Percentiles rank a stretch among this genome's conserved stretches.
These are phyloP conservation scores for Echeveria elegans DNA, from an alignment of 164 flowering plant genomes.

Conservation along the genomic window DNA sequence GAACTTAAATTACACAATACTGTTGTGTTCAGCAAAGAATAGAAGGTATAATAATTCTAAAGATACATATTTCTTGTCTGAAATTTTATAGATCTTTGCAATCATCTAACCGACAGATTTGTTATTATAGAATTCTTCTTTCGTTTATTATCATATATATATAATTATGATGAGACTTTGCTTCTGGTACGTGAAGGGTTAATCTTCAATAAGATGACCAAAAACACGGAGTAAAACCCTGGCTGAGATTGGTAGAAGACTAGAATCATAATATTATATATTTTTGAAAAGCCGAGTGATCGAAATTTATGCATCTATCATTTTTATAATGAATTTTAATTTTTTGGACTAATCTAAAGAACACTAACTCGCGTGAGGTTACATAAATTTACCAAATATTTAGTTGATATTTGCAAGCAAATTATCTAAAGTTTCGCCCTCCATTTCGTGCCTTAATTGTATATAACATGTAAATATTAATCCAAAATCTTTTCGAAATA, in stretches of 20 bases:
- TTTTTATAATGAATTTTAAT: neutral
- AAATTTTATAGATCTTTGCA: too few relatives aligned
- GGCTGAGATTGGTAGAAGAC: neutral
- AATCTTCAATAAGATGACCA: neutral
- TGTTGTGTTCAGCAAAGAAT: too few relatives aligned
- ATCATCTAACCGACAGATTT: too few relatives aligned
- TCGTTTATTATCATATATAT: too few relatives aligned
- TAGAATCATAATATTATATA: neutral
- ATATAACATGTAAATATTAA: neutral
- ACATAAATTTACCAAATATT: neutral
- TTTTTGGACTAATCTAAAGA: neutral
- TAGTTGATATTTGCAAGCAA: neutral
- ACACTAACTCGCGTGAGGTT: neutral
- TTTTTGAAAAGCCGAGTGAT: neutral
- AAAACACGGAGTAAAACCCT: slow-evolving; percentile 1
- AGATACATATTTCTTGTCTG: too few relatives aligned
- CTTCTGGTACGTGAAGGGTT: neutral
- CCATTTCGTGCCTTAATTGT: neutral
- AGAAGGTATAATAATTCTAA: too few relatives aligned
- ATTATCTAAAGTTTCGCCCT: neutral
- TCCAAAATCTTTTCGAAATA: neutral
- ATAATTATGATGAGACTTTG: too few relatives aligned
- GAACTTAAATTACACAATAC: too few relatives aligned
- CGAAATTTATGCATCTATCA: neutral
- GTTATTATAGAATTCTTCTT: too few relatives aligned